Evolutionary conservation across 345 rosid species (phyloP).

Genomic region (Jatropha curcas): DNA sequence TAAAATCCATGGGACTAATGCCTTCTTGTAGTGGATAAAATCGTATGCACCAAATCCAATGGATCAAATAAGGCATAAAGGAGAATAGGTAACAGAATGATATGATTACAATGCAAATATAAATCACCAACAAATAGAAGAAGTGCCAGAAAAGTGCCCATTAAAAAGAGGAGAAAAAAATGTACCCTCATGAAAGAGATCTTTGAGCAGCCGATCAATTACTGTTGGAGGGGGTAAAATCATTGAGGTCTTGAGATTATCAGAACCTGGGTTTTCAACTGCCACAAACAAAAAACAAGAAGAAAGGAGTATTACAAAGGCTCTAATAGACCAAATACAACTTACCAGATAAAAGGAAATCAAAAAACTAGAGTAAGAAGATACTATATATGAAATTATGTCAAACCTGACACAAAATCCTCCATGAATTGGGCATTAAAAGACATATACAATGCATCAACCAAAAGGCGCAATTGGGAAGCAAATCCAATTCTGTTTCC

Average conservation of each 20-base stretch:
- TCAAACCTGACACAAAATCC: slow-evolving; percentile 88
- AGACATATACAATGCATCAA: slow-evolving; percentile 69
- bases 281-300: slow-evolving; percentile 30
- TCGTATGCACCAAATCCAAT: too few species aligned
- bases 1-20: too few species aligned
- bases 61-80: slow-evolving; percentile 7
- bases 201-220: slow-evolving; percentile 90
- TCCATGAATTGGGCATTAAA: slow-evolving; percentile 84
- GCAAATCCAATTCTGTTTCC: slow-evolving; percentile 70
- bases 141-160: neutral
- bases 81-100: slow-evolving; percentile 4
- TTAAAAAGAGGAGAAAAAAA: slow-evolving; percentile 9
- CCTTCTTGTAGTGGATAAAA: neutral
- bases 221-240: slow-evolving; percentile 81
- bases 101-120: neutral
- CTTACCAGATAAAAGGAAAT: neutral
- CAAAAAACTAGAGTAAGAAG: slow-evolving; percentile 11
- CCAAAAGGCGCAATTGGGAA: slow-evolving; percentile 75
- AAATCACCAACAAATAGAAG: neutral
- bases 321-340: neutral
- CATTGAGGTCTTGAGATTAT: slow-evolving; percentile 67
- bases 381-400: slow-evolving; percentile 15
- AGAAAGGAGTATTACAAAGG: slow-evolving; percentile 4
- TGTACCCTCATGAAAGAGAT: slow-evolving; percentile 84
- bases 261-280: slow-evolving; percentile 72